Base-by-base conservation (phyloP, 768 basidiomycete species). In the Pholiota microspora region DNA sequence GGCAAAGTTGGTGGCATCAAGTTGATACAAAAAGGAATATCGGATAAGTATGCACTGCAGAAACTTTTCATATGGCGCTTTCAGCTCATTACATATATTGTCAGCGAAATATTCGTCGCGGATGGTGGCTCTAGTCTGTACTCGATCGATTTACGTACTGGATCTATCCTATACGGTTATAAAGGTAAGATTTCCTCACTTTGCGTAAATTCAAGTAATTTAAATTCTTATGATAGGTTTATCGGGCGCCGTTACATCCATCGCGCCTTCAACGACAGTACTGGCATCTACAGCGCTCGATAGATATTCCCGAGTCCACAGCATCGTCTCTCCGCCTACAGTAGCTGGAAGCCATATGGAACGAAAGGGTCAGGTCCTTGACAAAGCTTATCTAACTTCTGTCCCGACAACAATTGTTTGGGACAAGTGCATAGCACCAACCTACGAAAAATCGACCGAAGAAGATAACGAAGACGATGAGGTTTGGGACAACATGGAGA, bases 291-390 rank as follows among this genome's bases (percentile, higher is more conserved):
- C 79, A 1, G 75, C 88, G 13, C 72, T 83, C 40, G 90, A 92
- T 67, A 82, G 88, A 36, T 91, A 81, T 68, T 69, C 81, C 18
- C 83, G 91, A 29, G 70, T 92, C 40, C 89, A 92, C 65, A 84
- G 79, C 59, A 78, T 79, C 3, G 75, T 75, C 52, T 67, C 82
- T 21, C 84, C 81, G 15, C 81, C 85, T 2, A 13, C 62, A 13
- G 67, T 74, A 57, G 70, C 67, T 1, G 78, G 78, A n/a, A 67
- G 78, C 51, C 77, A 75, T 53, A 80, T 80, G 55, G 80, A 84
- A 45, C 67, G 71, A 40, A 85, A 80, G 61, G 87, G 89, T 7
- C 65, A 77, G 46, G 77, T 88, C 13, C 65, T 88, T 3, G 81
- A 83, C 29, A 92, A 85, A 64, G 63, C 76, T 27, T 92, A 80